Percentiles rank a stretch among this genome's conserved stretches.
Evolutionary conservation across 2,329 filamentous ascomycete species (phyloP).

Genomic region (Alternaria alternata): DNA sequence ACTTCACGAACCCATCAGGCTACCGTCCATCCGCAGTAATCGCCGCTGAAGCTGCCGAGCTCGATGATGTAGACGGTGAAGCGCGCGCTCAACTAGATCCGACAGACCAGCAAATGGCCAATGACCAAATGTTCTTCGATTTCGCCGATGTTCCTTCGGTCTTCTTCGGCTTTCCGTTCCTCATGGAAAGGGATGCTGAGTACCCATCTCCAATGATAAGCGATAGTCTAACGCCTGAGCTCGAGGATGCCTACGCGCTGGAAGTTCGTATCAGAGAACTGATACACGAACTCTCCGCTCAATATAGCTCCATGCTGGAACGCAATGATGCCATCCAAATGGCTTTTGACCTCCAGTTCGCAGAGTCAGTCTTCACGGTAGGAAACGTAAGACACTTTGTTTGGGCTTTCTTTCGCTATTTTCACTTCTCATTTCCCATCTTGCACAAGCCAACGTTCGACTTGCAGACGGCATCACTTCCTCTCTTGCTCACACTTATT

Average conservation of each 20-base stretch:
- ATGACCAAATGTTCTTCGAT: neutral
- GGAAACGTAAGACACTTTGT: neutral
- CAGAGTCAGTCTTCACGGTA: neutral
- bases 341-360: neutral
- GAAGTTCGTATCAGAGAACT: neutral
- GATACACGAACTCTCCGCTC: neutral
- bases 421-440: neutral
- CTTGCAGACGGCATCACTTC: neutral
- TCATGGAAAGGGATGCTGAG: neutral
- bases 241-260: neutral
- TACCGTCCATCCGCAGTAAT: neutral
- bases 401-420: neutral
- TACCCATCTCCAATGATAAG: neutral
- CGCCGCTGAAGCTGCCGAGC: neutral
- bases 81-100: neutral
- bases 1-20: neutral
- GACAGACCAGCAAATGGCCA: neutral
- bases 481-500: neutral
- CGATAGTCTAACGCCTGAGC: neutral
- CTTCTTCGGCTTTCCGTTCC: neutral
- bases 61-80: neutral
- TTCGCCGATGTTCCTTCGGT: neutral
- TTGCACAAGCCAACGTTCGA: neutral
- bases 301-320: neutral
- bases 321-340: neutral